These are phyloP conservation scores for Citrus medica DNA, from an alignment of 345 rosid species.

Conservation along the genomic window DNA sequence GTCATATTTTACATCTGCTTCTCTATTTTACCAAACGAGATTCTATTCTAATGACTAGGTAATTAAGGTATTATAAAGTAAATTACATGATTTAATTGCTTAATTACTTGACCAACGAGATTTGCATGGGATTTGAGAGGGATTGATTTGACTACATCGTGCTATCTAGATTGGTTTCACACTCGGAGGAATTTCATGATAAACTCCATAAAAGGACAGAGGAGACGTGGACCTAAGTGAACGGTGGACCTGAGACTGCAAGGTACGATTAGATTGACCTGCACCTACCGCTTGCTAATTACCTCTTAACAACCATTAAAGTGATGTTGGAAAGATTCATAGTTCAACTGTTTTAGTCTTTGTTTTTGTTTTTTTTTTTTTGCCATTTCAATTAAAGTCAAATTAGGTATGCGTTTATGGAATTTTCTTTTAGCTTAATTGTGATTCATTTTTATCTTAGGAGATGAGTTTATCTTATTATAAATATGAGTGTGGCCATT, in stretches of 20 bases:
- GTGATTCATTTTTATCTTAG: too few relatives aligned
- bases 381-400: too few relatives aligned
- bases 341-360: too few relatives aligned
- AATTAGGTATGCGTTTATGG: too few relatives aligned
- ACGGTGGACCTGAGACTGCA: conserved; percentile 12
- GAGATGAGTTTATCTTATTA: too few relatives aligned
- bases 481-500: too few relatives aligned
- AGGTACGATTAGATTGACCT: not conserved
- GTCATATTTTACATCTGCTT: not conserved
- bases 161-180: conserved; percentile 8
- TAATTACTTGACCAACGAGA: not conserved
- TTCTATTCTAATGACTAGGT: too few relatives aligned
- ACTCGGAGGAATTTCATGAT: not conserved
- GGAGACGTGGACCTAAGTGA: not conserved
- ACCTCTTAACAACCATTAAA: too few relatives aligned
- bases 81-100: not conserved
- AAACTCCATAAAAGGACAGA: not conserved
- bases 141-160: conserved; percentile 10
- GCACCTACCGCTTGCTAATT: too few relatives aligned
- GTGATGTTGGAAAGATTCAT: too few relatives aligned
- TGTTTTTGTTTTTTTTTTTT: too few relatives aligned
- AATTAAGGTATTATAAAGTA: not conserved
- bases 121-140: not conserved
- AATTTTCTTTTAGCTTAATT: too few relatives aligned
- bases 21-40: not conserved